Evolutionary conservation across 345 rosid genomes (phyloP).

Genomic region (Geranium rotundifolium): DNA sequence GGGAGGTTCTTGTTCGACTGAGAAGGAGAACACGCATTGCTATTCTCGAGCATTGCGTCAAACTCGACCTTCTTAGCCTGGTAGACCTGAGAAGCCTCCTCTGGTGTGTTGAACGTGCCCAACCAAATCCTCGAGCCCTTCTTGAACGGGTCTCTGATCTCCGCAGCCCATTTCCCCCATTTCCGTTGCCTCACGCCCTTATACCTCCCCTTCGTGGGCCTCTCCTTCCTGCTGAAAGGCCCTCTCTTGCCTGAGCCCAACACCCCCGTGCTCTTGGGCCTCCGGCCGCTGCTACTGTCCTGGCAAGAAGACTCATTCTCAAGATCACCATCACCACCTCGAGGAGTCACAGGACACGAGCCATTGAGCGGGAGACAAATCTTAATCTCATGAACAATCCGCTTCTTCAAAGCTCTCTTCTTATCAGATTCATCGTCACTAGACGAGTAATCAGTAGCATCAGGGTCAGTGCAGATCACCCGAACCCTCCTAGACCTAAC

Average conservation of each 20-base stretch:
- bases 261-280: background rate
- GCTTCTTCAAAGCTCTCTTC: conserved; percentile 16
- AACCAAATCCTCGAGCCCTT: conserved; percentile 48
- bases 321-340: background rate
- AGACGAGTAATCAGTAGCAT: conserved; percentile 79
- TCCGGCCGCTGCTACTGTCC: conserved; percentile 47
- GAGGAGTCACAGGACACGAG: background rate
- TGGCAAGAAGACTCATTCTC: conserved; percentile 53
- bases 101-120: conserved; percentile 57
- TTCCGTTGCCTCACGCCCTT: conserved; percentile 68
- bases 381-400: conserved; percentile 47
- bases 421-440: conserved; percentile 55
- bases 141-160: conserved; percentile 53
- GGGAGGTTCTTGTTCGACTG: conserved; percentile 3
- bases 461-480: conserved; percentile 61
- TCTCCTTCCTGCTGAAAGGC: background rate
- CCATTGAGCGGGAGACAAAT: conserved; percentile 20
- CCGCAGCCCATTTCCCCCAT: conserved; percentile 95
- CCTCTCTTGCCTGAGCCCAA: too few relatives aligned
- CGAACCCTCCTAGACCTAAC: conserved; percentile 41
- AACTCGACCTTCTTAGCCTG: conserved; percentile 51
- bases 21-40: conserved; percentile 8
- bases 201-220: conserved; percentile 5
- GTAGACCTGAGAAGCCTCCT: conserved; percentile 72
- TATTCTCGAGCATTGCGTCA: conserved; percentile 23